These are phyloP conservation scores for Acacia pycnantha DNA, from an alignment of 331 rosid genomes.

Conservation along the genomic window DNA sequence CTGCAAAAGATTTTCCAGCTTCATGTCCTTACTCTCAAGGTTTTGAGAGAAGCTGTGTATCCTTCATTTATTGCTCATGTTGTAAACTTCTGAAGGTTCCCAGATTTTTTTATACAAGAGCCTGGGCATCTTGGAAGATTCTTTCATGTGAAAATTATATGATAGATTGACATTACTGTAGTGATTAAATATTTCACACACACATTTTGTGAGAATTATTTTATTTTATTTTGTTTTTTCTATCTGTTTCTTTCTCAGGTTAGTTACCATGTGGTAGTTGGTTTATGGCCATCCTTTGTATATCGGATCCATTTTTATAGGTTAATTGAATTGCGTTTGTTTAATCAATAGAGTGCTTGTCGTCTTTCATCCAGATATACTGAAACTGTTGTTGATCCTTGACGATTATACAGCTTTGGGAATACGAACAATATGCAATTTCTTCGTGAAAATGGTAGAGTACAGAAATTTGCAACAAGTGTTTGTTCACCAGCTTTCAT, in stretches of 20 bases:
- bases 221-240: slow-evolving; percentile 13
- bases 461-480: slow-evolving; percentile 93
- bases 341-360: not conserved
- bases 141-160: not conserved
- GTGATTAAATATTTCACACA: slow-evolving; percentile 11
- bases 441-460: slow-evolving; percentile 91
- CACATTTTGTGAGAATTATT: not conserved
- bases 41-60: slow-evolving; percentile 97
- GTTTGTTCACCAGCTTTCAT: slow-evolving; percentile 91
- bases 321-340: slow-evolving; percentile 7
- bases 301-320: not conserved
- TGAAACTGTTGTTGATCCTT: slow-evolving; percentile 39
- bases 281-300: not conserved
- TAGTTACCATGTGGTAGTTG: slow-evolving; percentile 14
- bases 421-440: slow-evolving; percentile 80
- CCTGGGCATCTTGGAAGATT: slow-evolving; percentile 14
- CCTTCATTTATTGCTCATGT: slow-evolving; percentile 49
- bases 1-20: slow-evolving; percentile 62
- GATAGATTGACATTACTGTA: not conserved
- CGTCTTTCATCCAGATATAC: slow-evolving; percentile 26
- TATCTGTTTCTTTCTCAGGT: slow-evolving; percentile 2
- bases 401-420: slow-evolving; percentile 70
- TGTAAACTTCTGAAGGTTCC: slow-evolving; percentile 24
- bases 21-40: slow-evolving; percentile 84
- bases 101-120: slow-evolving; percentile 14